Base-by-base conservation (phyloP, 2,329 filamentous ascomycete species). In the Bretziella fagacearum region DNA sequence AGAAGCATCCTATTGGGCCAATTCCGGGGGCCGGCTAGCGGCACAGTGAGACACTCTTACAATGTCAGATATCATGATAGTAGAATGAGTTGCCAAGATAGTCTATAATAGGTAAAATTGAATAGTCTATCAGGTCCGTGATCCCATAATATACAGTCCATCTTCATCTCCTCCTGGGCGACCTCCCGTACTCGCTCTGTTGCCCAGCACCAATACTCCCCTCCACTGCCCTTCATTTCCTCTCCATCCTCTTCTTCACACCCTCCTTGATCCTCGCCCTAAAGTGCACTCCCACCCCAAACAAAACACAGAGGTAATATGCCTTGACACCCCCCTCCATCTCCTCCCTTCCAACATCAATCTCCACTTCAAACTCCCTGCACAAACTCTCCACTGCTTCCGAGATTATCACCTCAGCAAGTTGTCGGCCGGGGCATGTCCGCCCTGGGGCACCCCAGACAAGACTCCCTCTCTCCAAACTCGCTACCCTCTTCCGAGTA, bases 361-460 rank as follows among this genome's bases (percentile, higher is more conserved):
- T 55, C 4, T 66, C 61, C 46, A 74, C 36, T 11, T 41, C 35
- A 41, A 45, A 74, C 35, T 63, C 59, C 4, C 56, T 55, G 2
- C 71, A 47, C 13, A 74, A 49, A 0, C 59, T 56, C 0, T 63
- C 56, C 0, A 72, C 57, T 0, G 63, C 57, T 53, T 69, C 71
- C 44, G 58, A 59, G 0, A 74, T 58, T 2, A 73, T 57, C 47
- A 74, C 52, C 54, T 73, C 69, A 0, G 69, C 70, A 8, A 74
- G 56, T 35, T 70, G 62, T 3, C 66, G 56, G 0, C 70, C 70
- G 0, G 70, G 70, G 48, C 70, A 74, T 0, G 63, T 65, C 27
- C 69, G 62, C 2, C 64, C 61, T 2, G 70, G 68, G 2, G 68
- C 69, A 2, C 70, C 70, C 67, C 68, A 74, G 4, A 61, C 67